phyloP scores from a whole-genome alignment of 2,329 filamentous ascomycete species.

The Lasiodiplodia sp. region DNA sequence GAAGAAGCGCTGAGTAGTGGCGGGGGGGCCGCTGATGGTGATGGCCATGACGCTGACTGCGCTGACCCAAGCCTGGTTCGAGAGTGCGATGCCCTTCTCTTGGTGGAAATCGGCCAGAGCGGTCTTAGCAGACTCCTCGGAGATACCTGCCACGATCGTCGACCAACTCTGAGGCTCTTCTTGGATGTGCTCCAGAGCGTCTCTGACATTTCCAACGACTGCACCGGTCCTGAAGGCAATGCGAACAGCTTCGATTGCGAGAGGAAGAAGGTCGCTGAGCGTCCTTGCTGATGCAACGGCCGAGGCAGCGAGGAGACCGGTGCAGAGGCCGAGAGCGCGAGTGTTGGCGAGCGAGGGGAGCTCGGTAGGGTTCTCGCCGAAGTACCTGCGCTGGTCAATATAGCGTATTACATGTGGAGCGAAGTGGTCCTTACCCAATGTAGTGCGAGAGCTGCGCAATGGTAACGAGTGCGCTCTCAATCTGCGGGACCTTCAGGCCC shows the following conservation, averaged over 20 bases:
- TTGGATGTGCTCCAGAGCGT: conserved; percentile 59
- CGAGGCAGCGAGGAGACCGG: conserved; percentile 72
- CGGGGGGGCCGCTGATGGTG: conserved; percentile 66
- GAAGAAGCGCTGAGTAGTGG: conserved; percentile 60
- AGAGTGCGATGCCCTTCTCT: conserved; percentile 58
- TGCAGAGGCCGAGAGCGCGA: conserved; percentile 70
- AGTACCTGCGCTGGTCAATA: conserved; percentile 51
- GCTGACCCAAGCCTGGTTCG: conserved; percentile 64
- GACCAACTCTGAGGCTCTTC: conserved; percentile 70
- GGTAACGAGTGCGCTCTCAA: conserved; percentile 71
- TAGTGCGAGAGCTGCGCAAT: conserved; percentile 72
- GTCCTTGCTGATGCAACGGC: conserved; percentile 70
- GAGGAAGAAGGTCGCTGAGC: conserved; percentile 66
- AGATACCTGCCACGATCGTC: conserved; percentile 66
- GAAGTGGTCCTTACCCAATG: conserved; percentile 64
- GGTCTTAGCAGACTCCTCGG: conserved; percentile 59
- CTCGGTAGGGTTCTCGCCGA: conserved; percentile 62
- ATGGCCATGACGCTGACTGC: conserved; percentile 66
- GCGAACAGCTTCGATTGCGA: conserved; percentile 69
- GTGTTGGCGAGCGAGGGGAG: conserved; percentile 57
- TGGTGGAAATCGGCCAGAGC: conserved; percentile 66
- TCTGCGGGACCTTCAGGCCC: conserved; percentile 63
- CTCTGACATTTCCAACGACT: conserved; percentile 51
- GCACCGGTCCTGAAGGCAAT: conserved; percentile 71
- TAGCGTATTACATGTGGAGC: background rate